Evolutionary conservation across 495 filamentous ascomycete genomes (phyloP), one percentile per base, ranked within the genome.

Genomic region (Amphirosellinia nigrospora): DNA sequence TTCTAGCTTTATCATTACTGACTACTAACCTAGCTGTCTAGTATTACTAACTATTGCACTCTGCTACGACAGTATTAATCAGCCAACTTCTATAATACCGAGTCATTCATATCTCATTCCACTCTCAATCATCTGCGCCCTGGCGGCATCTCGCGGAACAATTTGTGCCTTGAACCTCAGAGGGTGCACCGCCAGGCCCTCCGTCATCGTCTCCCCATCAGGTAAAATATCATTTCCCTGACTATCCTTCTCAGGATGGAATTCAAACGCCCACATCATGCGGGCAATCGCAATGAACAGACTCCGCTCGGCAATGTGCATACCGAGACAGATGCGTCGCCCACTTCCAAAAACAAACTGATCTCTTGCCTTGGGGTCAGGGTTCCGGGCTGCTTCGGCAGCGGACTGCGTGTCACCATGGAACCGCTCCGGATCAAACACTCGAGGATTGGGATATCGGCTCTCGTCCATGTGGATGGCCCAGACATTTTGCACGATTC

Each of bases 281-380:
- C 53, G 28, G 15, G 53, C 53, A 3, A 58, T 58, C 3, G 53
- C 53, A n/a, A 58, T 32, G 19, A 58, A 58, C 4, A 58, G 16
- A 15, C 28, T 34, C 7, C 53, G 30, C 46, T 87, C 86, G 0
- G 86, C 87, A 0, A 89, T 69, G 2, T 78, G 68, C 23, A 85
- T 53, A 0, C 86, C 87, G 0, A 81, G 80, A 55, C 87, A 89
- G 15, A 86, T 77, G 0, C 86, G 79, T 4, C 86, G 82, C 0
- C 87, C 87, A 30, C 81, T 84, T 1, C 86, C 86, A 69, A 86
- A 89, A 3, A 67, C 74, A 3, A 80, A 75, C 11, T 73, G 68
- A 32, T 73, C 77, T 74, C 10, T 86, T 74, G 30, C 79, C 77
- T 70, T 83, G 83, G 19, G 87, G 86, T 61, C 41, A 9, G 38